Evolutionary conservation across 768 basidiomycete species (phyloP), one percentile per base, ranked within the genome.

Genomic region (Termitomyces sp.): DNA sequence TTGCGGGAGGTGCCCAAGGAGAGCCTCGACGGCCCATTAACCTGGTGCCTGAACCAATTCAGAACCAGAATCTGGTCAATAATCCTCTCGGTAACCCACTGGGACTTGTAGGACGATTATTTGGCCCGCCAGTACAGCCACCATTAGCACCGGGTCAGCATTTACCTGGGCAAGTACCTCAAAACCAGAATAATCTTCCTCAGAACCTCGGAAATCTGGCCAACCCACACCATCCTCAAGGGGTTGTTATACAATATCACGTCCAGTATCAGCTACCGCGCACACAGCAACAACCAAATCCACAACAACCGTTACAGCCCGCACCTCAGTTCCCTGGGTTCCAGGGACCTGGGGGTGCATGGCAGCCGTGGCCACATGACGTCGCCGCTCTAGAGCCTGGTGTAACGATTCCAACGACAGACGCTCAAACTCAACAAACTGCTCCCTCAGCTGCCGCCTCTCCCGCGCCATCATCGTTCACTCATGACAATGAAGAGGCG

Each of bases 251-350:
- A 54, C 81, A 85, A 55, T 86, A 86, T 62, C 81, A 84, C 56
- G 80, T 86, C 10, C 83, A 84, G 60, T 83, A 84, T 57, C 81
- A 80, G 62, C 64, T 68, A 52, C 75, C 70, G 31, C 71, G 70
- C 23, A 71, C 69, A 67, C 69, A 62, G 67, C 74, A 69, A 50
- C 67, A 62, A 19, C 59, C 51, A 56, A 59, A 62, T 44, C 73
- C 66, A 52, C 63, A 65, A 49, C 70, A 59, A 33, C 66, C 65
- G 63, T 71, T 73, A 26, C 76, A 74, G 44, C 77, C 76, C 4
- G 70, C 81, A 5, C 87, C 85, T 1, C 77, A 75, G 31, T 85
- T 83, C 59, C 63, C 74, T 56, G 86, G 87, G 12, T 87, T 89
- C 61, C 74, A 76, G 40, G 86, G 84, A 9, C 86, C 85, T 9